Base-by-base conservation (phyloP, 192 early-diverging fungal species). In the Linnemannia elongata region DNA sequence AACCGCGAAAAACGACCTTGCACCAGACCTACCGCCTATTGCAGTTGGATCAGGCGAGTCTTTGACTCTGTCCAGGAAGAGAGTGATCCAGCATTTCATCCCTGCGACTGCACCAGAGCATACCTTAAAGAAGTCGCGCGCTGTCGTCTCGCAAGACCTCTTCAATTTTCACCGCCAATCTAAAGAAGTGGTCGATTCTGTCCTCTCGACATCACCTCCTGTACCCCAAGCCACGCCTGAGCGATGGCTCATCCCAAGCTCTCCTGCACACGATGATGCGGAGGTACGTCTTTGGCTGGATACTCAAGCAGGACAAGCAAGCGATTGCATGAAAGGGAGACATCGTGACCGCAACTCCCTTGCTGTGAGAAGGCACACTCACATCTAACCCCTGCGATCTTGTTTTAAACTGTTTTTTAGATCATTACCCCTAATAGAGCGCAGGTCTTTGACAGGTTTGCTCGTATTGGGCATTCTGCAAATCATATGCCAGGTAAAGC, bases 1-100 rank as follows among this genome's bases (percentile, higher is more conserved):
- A 24, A 85, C 74, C 1, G 74, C 78, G 20, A 77, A 75, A 15
- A 84, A 84, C 39, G 82, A 84, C 42, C 54, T 57, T 18, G 63
- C 77, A 8, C n/a, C 66, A 2, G 22, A 71, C 3, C 42, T 76
- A 9, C 30, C 38, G 22, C 30, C 74, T 20, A 54, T 39, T 68
- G 39, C 75, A 12, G 24, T 57, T 10, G 39, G 17, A 27, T 39
- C 72, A 3, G 73, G 10, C 24, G 17, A 49, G 12, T 69, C 74
- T 4, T 73, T 41, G 0, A 76, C 74, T 4, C 49, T 75, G 6
- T 33, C 69, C 1, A 74, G 35, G n/a, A 69, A 36, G 9, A 57
- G 54, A 68, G 13, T 44, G 36, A 41, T 68, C n/a, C 69, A 72
- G n/a, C 77, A 77, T 63, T 10, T 66, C 60, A 66, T 12, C 30